Evolutionary conservation across 2,329 filamentous ascomycete species (phyloP), one percentile per base, ranked within the genome.

Genomic region (Fusarium liriodendri): DNA sequence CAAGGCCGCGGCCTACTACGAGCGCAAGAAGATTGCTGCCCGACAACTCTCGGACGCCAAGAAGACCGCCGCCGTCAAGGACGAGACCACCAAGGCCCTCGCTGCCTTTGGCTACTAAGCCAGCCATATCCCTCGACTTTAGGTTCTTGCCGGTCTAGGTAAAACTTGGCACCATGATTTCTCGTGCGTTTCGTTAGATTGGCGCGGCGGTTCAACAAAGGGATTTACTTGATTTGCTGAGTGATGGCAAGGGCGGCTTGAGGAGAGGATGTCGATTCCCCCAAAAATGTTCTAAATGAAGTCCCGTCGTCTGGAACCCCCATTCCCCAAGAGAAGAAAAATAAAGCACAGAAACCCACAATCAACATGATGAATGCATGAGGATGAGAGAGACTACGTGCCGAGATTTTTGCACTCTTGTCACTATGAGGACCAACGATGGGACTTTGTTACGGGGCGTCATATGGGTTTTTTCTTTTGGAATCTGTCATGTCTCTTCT

Each of bases 1-100:
- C 87, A 99, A 98, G 95, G 93, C 95, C 84, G 92, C 94, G 81
- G 97, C 97, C 86, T 99, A 98, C 94, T 98, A 98, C 92, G 95
- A 97, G 91, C 95, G 95, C 92, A 99, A 98, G 97, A 98, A 97
- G 95, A 91, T 95, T 80, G 94, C 94, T 81, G 91, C 93, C 85
- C 94, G 93, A 91, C 94, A 97, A 89, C 89, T 98, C 81, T 89
- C 92, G 80, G 94, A 98, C 85, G 95, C 96, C 82, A 93, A 97
- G 93, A 96, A 96, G 93, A 94, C 89, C 86, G 94, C 95, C 80
- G 92, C 91, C 85, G 91, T 96, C 86, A 93, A 96, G 88, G 88
- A 90, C 85, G 95, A 97, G 91, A 94, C 93, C 85, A 91, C 92
- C 87, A 89, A 93, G 89, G 92, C 97, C 87, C 93, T 98, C 85